Base-by-base conservation (phyloP, 345 rosid species). In the Cardiospermum halicacabum region DNA sequence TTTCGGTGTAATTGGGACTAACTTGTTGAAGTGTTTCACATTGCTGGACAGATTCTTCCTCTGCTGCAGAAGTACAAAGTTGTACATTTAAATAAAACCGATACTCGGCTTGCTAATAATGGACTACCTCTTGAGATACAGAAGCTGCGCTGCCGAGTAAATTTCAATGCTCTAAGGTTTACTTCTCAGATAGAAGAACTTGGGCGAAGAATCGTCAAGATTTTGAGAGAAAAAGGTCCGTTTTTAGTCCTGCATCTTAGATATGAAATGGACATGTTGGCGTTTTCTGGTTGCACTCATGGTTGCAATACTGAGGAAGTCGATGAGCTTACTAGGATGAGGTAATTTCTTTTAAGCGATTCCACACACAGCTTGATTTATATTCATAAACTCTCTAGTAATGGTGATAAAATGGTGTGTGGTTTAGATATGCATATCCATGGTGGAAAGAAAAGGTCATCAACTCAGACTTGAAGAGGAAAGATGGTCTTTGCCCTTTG, bases 191-290 rank as follows among this genome's bases (percentile, higher is more conserved):
- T 91, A 40, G 96, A 94, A 74, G 97, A 88, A 67, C 64, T 94
- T 47, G 97, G 99, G 34, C 84, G 88, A 75, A 83, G 69, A 72
- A 80, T 84, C 26, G 92, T 87, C 39, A 67, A 64, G 56, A 80
- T 91, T 65, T 78, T 94, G 72, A 82, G 92, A 73, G 85, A 84
- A 73, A 91, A 80, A 60, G 97, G 97, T 31, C 96, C 93, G 32
- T 92, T 85, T 67, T 71, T 89, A 39, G 98, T 89, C 54, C 92
- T 94, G 40, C 99, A 94, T 81, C 96, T 94, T 15, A 82, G 99
- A 65, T 94, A 90, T 32, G 99, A 94, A 77, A 94, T 91, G 97
- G 99, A 94, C 75, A 94, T 94, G 99, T 62, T 94, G 70, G 91
- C 99, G 2, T 94, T 94, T 71, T 94, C 99, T 0, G 99, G 97